phyloP scores from a whole-genome alignment of 371 early-diverging fungal genomes.

The Batkoa obscura region DNA sequence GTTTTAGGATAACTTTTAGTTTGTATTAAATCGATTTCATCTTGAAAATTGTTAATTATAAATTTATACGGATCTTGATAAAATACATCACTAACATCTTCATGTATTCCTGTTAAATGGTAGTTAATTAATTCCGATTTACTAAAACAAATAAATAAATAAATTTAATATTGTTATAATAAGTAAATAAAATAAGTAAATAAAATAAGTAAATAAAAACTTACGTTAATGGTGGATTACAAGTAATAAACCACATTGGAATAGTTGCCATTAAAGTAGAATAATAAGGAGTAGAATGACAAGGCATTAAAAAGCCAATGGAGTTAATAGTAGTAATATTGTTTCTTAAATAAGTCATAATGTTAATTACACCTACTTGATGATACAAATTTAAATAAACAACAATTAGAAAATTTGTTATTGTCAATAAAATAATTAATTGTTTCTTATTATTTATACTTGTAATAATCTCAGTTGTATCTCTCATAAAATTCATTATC shows the following conservation, averaged over 20 bases:
- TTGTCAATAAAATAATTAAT: too few species aligned
- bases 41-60: slow-evolving; percentile 12
- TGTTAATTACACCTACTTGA: slow-evolving; percentile 83
- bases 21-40: slow-evolving; percentile 3
- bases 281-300: slow-evolving; percentile 86
- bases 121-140: too few species aligned
- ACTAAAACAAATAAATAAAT: too few species aligned
- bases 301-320: slow-evolving; percentile 75
- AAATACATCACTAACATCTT: slow-evolving; percentile 69
- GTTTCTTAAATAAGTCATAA: slow-evolving; percentile 42
- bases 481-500: slow-evolving; percentile 10
- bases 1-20: background rate
- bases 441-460: too few species aligned
- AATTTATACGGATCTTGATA: slow-evolving; percentile 43
- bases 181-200: too few species aligned
- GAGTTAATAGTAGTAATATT: slow-evolving; percentile 14
- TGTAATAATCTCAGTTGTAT: slow-evolving; percentile 31
- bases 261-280: slow-evolving; percentile 42
- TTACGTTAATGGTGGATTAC: slow-evolving; percentile 37
- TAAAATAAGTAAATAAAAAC: too few species aligned
- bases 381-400: slow-evolving; percentile 54
- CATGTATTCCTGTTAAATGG: slow-evolving; percentile 18
- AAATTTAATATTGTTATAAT: too few species aligned
- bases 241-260: slow-evolving; percentile 68
- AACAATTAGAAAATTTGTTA: slow-evolving; percentile 22